phyloP scores from a whole-genome alignment of 2,329 filamentous ascomycete genomes.

The Beauveria varroae region DNA sequence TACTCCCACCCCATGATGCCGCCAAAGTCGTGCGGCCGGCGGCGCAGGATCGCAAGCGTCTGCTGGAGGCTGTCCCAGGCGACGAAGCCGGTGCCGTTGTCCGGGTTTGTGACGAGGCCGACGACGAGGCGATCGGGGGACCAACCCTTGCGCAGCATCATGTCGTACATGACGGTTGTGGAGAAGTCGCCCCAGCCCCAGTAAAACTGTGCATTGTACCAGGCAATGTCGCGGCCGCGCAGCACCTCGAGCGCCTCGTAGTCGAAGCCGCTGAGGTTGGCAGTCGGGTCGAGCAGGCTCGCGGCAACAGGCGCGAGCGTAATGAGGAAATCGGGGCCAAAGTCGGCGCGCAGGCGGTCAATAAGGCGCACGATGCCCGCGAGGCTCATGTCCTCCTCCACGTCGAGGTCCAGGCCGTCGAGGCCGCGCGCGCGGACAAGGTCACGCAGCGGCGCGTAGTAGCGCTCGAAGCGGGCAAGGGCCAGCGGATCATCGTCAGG shows the following conservation, averaged over 20 bases:
- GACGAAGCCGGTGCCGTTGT: slow-evolving; percentile 56
- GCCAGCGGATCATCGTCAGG: slow-evolving; percentile 28
- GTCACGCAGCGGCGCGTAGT: slow-evolving; percentile 62
- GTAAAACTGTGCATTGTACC: slow-evolving; percentile 93
- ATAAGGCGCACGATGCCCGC: slow-evolving; percentile 59
- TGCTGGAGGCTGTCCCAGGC: slow-evolving; percentile 37
- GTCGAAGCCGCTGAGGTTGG: slow-evolving; percentile 72
- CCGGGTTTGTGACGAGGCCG: slow-evolving; percentile 71
- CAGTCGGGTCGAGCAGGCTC: slow-evolving; percentile 47
- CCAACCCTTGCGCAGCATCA: slow-evolving; percentile 58
- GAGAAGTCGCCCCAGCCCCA: slow-evolving; percentile 68
- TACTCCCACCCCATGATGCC: slow-evolving; percentile 96
- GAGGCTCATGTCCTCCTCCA: slow-evolving; percentile 70
- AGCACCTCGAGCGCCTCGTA: slow-evolving; percentile 67
- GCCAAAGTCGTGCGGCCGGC: slow-evolving; percentile 60
- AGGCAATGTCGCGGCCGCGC: slow-evolving; percentile 59
- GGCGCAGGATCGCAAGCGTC: slow-evolving; percentile 35
- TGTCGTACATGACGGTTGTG: slow-evolving; percentile 40
- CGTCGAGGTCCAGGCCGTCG: slow-evolving; percentile 69
- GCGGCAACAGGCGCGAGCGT: slow-evolving; percentile 77
- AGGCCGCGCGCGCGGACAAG: slow-evolving; percentile 54
- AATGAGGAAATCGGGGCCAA: slow-evolving; percentile 64
- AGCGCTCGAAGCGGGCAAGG: slow-evolving; percentile 54
- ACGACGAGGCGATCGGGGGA: slow-evolving; percentile 65
- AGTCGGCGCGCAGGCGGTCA: slow-evolving; percentile 59